Conservation (phyloP, 495 filamentous ascomycete species). For the Aspergillus panamensis region DNA sequence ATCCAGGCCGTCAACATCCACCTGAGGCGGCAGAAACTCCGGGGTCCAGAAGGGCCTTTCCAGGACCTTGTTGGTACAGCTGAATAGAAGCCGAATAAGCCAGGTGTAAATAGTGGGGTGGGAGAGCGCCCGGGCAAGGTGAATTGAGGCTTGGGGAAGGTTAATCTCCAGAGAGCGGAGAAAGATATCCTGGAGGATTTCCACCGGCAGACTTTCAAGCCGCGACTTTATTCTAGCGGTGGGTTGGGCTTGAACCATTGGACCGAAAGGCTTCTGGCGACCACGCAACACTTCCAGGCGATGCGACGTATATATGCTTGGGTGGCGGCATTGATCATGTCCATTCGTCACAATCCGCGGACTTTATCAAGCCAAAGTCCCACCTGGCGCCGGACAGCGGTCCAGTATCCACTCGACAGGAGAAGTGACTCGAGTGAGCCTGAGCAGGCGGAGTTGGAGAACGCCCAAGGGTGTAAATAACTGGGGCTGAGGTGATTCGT, state of each 20-base stretch:
- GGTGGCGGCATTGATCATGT: no score
- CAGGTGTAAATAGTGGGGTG: slow-evolving; percentile 40
- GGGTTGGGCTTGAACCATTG: slow-evolving; percentile 18
- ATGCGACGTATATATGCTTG: no score
- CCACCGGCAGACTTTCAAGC: slow-evolving; percentile 50
- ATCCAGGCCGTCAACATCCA: slow-evolving; percentile 31
- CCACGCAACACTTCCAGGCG: neutral
- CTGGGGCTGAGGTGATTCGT: no score
- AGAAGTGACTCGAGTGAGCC: no score
- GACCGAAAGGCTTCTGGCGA: slow-evolving; percentile 3
- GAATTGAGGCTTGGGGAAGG: slow-evolving; percentile 45
- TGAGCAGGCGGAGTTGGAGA: no score
- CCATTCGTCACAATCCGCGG: no score
- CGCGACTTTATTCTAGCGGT: slow-evolving; percentile 23
- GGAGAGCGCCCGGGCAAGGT: slow-evolving; percentile 33
- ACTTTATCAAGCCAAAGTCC: no score
- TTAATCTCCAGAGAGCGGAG: slow-evolving; percentile 48
- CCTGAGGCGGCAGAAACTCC: slow-evolving; percentile 38
- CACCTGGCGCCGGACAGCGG: no score
- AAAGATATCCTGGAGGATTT: slow-evolving; percentile 53
- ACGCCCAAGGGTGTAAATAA: no score
- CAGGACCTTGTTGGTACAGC: slow-evolving; percentile 33
- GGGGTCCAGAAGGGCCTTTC: slow-evolving; percentile 32
- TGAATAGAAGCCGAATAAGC: slow-evolving; percentile 44
- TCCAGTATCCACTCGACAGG: no score